phyloP scores from a whole-genome alignment of 305 asterid species.

The Fraxinus floribunda region DNA sequence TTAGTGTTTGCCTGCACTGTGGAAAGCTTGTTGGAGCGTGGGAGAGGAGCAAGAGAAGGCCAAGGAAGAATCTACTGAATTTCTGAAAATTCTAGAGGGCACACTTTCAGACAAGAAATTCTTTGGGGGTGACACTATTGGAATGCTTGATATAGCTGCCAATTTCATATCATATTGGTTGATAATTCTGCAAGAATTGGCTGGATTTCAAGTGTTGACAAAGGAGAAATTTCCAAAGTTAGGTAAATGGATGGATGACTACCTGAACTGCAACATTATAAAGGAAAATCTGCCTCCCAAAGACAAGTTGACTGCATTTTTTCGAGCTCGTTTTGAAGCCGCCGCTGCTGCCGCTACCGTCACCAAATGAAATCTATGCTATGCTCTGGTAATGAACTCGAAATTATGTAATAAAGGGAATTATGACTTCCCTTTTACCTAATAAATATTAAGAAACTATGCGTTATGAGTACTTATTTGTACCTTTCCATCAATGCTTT shows the following conservation, averaged over 20 bases:
- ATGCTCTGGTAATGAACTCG: not conserved
- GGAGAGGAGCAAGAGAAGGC: slow-evolving; percentile 37
- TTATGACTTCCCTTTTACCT: not conserved
- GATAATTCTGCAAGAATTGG: slow-evolving; percentile 15
- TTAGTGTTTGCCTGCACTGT: slow-evolving; percentile 17
- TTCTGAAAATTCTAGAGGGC: slow-evolving; percentile 25
- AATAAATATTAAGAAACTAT: not conserved
- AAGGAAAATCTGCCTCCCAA: slow-evolving; percentile 35
- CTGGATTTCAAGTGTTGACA: slow-evolving; percentile 20
- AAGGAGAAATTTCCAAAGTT: slow-evolving; percentile 36
- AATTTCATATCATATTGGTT: slow-evolving; percentile 27
- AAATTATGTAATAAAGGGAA: not conserved
- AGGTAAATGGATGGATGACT: slow-evolving; percentile 29
- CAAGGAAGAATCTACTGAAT: slow-evolving; percentile 30
- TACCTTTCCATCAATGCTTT: not conserved
- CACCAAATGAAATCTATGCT: not conserved
- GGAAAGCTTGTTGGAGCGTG: slow-evolving; percentile 23
- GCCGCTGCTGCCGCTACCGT: not conserved
- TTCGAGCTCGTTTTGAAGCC: not conserved
- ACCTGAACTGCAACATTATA: slow-evolving; percentile 10
- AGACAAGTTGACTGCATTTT: slow-evolving; percentile 21
- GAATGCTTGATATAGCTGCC: slow-evolving; percentile 32
- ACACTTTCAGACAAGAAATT: slow-evolving; percentile 37
- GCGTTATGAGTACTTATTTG: not conserved
- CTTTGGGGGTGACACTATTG: slow-evolving; percentile 39